A percentile compares a stretch with the other conserved stretches of the same genome.
phyloP scores from a whole-genome alignment of 2,329 filamentous ascomycete genomes.

The Zymoseptoria passerinii region DNA sequence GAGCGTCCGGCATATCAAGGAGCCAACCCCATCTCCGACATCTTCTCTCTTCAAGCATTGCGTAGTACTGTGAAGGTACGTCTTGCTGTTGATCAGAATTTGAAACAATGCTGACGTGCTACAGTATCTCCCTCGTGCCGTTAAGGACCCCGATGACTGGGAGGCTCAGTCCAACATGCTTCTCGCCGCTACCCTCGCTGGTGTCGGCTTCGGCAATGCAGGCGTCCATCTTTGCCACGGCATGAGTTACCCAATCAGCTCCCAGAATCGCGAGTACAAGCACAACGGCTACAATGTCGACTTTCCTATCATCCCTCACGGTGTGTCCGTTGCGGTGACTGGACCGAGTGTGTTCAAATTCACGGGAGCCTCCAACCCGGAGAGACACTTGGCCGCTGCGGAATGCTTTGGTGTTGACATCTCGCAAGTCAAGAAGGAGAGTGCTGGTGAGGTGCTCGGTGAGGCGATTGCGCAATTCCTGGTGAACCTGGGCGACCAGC shows the following conservation, averaged over 20 bases:
- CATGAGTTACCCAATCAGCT: slow-evolving; percentile 96
- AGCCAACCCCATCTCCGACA: slow-evolving; percentile 93
- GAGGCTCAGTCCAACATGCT: slow-evolving; percentile 96
- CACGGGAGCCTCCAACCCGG: slow-evolving; percentile 83
- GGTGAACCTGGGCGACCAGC: slow-evolving; percentile 78
- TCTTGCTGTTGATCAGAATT: not conserved
- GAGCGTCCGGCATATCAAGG: slow-evolving; percentile 91
- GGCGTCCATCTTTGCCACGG: slow-evolving; percentile 85
- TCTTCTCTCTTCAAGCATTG: slow-evolving; percentile 85
- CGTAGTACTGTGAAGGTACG: slow-evolving; percentile 62
- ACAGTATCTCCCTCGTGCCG: slow-evolving; percentile 73
- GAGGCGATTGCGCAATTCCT: slow-evolving; percentile 80
- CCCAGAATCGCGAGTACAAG: slow-evolving; percentile 84
- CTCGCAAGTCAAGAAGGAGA: slow-evolving; percentile 76
- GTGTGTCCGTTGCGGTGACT: slow-evolving; percentile 88
- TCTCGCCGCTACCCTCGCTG: slow-evolving; percentile 84
- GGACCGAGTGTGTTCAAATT: slow-evolving; percentile 92
- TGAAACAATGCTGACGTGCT: not conserved
- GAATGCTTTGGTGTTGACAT: slow-evolving; percentile 88
- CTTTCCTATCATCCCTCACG: slow-evolving; percentile 81
- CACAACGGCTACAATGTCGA: slow-evolving; percentile 78
- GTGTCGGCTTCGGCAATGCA: slow-evolving; percentile 94
- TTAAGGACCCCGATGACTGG: slow-evolving; percentile 77
- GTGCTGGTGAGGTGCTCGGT: slow-evolving; percentile 76
- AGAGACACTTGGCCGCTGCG: slow-evolving; percentile 80